Percentiles rank a stretch among this genome's conserved stretches.
Conservation (phyloP, 352 stramenopile genomes). For the Peronospora belbahrii region DNA sequence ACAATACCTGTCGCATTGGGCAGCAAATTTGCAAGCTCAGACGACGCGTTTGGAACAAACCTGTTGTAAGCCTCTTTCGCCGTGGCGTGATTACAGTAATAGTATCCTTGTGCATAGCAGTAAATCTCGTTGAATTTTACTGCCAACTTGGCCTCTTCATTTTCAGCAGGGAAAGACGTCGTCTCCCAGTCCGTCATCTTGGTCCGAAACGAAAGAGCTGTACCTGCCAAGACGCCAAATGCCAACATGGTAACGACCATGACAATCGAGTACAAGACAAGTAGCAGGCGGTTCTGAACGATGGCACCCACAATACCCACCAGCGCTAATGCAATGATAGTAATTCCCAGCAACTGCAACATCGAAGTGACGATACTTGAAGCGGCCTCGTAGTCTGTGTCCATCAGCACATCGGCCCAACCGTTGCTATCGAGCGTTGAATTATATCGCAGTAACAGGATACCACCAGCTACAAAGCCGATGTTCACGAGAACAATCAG, state of each 20-base stretch:
- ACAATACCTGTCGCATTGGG: slow-evolving; percentile 55
- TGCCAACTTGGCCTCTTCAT: slow-evolving; percentile 51
- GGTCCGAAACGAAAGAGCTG: slow-evolving; percentile 61
- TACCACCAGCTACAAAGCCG: slow-evolving; percentile 54
- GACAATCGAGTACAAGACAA: slow-evolving; percentile 63
- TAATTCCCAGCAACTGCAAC: slow-evolving; percentile 46
- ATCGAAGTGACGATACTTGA: slow-evolving; percentile 36
- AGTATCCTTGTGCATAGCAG: slow-evolving; percentile 77
- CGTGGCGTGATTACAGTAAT: slow-evolving; percentile 78
- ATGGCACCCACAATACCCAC: slow-evolving; percentile 60
- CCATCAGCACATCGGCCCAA: slow-evolving; percentile 68
- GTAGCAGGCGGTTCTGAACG: slow-evolving; percentile 54
- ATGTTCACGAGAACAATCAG: slow-evolving; percentile 75
- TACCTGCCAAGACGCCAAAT: slow-evolving; percentile 62
- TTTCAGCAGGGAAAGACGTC: slow-evolving; percentile 40
- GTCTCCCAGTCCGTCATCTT: slow-evolving; percentile 60
- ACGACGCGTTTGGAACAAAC: slow-evolving; percentile 50
- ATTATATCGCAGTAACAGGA: slow-evolving; percentile 59
- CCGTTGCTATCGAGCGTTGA: slow-evolving; percentile 46
- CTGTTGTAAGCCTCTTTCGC: slow-evolving; percentile 43
- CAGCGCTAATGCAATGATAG: slow-evolving; percentile 48
- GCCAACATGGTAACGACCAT: slow-evolving; percentile 66
- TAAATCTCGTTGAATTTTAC: slow-evolving; percentile 76
- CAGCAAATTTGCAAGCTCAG: slow-evolving; percentile 32
- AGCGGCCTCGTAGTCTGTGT: slow-evolving; percentile 56